phyloP scores from a whole-genome alignment of 2,329 filamentous ascomycete species.

The Knufia fluminis region DNA sequence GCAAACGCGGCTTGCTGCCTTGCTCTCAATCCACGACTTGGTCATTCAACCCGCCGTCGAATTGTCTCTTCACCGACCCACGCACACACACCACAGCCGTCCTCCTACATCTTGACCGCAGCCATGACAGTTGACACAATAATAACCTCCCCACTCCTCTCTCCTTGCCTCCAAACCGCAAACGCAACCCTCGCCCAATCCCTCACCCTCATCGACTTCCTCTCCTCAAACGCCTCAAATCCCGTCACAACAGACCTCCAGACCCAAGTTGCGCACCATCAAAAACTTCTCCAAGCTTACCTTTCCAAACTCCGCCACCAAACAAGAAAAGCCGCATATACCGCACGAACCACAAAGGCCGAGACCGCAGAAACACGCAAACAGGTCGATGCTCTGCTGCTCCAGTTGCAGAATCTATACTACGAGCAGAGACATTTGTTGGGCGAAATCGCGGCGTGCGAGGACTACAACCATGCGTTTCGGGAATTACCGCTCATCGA shows the following conservation, averaged over 20 bases:
- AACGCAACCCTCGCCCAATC: slow-evolving; percentile 64
- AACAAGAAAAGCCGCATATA: slow-evolving; percentile 71
- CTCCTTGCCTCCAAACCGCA: slow-evolving; percentile 62
- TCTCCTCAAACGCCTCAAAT: slow-evolving; percentile 42
- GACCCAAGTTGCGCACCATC: slow-evolving; percentile 59
- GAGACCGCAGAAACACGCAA: slow-evolving; percentile 77
- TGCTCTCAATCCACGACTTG: background rate
- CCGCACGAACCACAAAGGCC: slow-evolving; percentile 75
- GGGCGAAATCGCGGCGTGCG: slow-evolving; percentile 82
- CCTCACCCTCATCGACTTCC: slow-evolving; percentile 48
- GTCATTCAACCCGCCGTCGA: no score
- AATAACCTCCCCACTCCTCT: slow-evolving; percentile 57
- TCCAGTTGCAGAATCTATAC: slow-evolving; percentile 90
- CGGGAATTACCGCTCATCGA: slow-evolving; percentile 76
- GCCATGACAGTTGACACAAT: slow-evolving; percentile 49
- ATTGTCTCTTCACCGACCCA: no score
- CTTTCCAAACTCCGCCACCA: slow-evolving; percentile 71
- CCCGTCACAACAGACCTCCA: slow-evolving; percentile 40
- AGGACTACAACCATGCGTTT: slow-evolving; percentile 75
- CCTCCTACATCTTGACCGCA: background rate
- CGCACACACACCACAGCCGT: background rate
- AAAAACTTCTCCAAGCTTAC: slow-evolving; percentile 70
- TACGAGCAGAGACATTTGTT: slow-evolving; percentile 90
- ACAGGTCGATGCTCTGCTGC: slow-evolving; percentile 82
- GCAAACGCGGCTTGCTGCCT: background rate